Evolutionary conservation across 306 rosid species (phyloP).

Genomic region (Gastrolobium bilobum): DNA sequence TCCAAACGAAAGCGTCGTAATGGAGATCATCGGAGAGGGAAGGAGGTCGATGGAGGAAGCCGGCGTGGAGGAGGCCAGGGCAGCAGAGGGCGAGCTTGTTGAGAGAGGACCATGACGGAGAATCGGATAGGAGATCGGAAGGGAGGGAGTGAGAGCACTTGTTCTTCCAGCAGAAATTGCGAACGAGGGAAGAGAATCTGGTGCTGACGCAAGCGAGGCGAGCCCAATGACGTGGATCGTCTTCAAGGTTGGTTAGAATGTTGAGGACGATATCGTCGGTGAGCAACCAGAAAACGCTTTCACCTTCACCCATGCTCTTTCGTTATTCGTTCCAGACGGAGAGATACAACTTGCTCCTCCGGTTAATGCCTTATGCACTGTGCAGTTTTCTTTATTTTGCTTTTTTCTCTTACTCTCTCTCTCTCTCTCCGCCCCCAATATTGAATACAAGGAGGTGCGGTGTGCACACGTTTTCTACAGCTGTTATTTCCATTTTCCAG

Average conservation of each 20-base stretch:
- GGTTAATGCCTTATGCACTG: too few relatives aligned
- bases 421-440: too few relatives aligned
- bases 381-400: too few relatives aligned
- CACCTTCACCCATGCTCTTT: background rate
- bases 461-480: too few relatives aligned
- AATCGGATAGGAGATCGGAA: constrained; percentile 61
- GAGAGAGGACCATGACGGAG: constrained; percentile 57
- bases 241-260: constrained; percentile 67
- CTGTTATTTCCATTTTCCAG: too few relatives aligned
- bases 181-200: constrained; percentile 69
- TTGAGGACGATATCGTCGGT: constrained; percentile 69
- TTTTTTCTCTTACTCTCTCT: too few relatives aligned
- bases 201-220: constrained; percentile 75
- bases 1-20: constrained; percentile 43
- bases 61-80: constrained; percentile 81
- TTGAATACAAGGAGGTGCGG: too few relatives aligned
- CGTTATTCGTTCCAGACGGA: too few relatives aligned
- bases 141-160: constrained; percentile 66
- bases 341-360: too few relatives aligned
- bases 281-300: constrained; percentile 54
- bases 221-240: constrained; percentile 85
- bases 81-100: constrained; percentile 85
- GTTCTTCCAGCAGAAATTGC: constrained; percentile 66
- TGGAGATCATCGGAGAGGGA: constrained; percentile 68
- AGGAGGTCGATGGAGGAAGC: constrained; percentile 49